These are phyloP conservation scores for Suillus cothurnatus DNA, from an alignment of 768 basidiomycete genomes.

Conservation along the genomic window DNA sequence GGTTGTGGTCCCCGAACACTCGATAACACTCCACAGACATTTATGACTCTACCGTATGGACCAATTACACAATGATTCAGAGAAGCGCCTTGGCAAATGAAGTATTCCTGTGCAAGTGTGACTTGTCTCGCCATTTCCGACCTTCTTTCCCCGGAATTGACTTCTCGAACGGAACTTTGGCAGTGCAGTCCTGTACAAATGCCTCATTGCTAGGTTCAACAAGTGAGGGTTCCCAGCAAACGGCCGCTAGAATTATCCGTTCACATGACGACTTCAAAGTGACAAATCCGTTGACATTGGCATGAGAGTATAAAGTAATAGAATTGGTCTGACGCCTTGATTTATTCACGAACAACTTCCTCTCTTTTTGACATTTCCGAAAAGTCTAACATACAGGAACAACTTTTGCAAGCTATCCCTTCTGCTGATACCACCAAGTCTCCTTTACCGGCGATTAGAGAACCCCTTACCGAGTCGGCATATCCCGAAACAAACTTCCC, in stretches of 20 bases:
- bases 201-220: background rate
- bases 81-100: background rate
- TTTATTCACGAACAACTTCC: background rate
- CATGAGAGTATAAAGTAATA: conserved; percentile 5
- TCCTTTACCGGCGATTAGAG: background rate
- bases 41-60: background rate
- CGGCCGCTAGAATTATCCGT: background rate
- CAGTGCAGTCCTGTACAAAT: background rate
- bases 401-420: too few species aligned
- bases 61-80: background rate
- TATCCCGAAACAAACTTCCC: background rate
- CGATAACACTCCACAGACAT: background rate
- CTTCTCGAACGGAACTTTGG: background rate
- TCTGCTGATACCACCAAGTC: background rate
- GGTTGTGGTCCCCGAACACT: background rate
- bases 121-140: background rate
- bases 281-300: background rate
- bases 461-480: background rate
- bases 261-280: conserved; percentile 2
- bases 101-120: background rate
- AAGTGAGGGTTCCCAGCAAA: background rate
- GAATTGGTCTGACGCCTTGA: background rate
- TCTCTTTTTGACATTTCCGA: background rate
- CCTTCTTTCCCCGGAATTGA: background rate
- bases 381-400: background rate